These are phyloP conservation scores for Allomyces macrogynus DNA, from an alignment of 192 early-diverging fungal genomes.

Conservation along the genomic window DNA sequence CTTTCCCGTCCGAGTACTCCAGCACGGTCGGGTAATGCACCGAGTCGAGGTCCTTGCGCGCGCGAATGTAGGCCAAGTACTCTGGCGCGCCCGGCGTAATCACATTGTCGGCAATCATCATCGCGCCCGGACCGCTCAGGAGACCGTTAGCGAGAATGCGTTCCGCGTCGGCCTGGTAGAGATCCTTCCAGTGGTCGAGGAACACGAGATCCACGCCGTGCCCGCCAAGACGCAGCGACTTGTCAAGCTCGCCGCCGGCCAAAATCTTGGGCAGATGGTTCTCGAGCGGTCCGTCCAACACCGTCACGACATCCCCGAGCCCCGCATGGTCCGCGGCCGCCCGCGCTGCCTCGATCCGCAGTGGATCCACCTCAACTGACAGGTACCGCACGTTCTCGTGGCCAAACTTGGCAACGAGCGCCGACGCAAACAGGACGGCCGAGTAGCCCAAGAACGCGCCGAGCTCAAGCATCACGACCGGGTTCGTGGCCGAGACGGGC, in stretches of 20 bases:
- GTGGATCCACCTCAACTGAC: conserved; percentile 2
- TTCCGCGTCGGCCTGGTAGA: conserved; percentile 4
- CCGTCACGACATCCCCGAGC: conserved; percentile 3
- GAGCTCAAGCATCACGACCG: conserved; percentile 7
- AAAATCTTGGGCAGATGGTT: too few species aligned
- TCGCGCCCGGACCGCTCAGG: neutral
- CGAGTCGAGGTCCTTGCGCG: too few species aligned
- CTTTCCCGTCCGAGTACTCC: too few species aligned
- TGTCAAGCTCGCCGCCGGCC: too few species aligned
- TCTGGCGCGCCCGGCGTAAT: conserved; percentile 7
- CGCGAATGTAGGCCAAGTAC: conserved; percentile 5
- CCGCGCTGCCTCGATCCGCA: conserved; percentile 2
- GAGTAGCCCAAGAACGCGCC: conserved; percentile 8
- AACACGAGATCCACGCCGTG: conserved; percentile 5
- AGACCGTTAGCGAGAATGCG: neutral
- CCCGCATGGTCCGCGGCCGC: conserved; percentile 6
- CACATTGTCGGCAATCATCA: conserved; percentile 6
- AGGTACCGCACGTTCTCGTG: conserved; percentile 4
- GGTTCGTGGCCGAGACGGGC: conserved; percentile 3
- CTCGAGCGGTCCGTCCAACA: neutral
- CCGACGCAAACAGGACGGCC: conserved; percentile 5
- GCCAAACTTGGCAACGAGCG: neutral
- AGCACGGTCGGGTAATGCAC: too few species aligned
- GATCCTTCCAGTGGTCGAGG: conserved; percentile 7
- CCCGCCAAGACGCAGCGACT: too few species aligned